A percentile compares a stretch with the other conserved stretches of the same genome.
Conservation (phyloP, 768 basidiomycete species). For the Inosperma sp. region DNA sequence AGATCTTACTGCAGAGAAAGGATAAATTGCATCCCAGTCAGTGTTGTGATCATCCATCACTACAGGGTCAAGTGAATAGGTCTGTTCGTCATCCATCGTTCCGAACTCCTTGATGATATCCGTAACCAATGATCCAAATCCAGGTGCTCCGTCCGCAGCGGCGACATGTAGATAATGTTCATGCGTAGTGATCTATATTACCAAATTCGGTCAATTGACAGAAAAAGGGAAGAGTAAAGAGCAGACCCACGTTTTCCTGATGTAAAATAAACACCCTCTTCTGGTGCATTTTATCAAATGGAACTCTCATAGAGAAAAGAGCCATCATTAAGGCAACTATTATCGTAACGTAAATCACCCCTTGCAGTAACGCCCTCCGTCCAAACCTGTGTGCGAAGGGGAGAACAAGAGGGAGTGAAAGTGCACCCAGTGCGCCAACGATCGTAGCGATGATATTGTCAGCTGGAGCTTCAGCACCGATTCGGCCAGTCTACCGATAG, state of each 20-base stretch:
- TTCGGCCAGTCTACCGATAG: conserved; percentile 63
- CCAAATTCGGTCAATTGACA: background rate
- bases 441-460: conserved; percentile 87
- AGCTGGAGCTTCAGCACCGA: conserved; percentile 76
- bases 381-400: conserved; percentile 77
- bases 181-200: conserved; percentile 60
- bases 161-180: conserved; percentile 79
- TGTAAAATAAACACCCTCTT: conserved; percentile 82
- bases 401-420: conserved; percentile 53
- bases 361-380: conserved; percentile 28
- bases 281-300: conserved; percentile 84
- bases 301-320: conserved; percentile 51
- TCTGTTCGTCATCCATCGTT: conserved; percentile 33
- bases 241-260: conserved; percentile 71
- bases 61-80: conserved; percentile 31
- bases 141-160: conserved; percentile 76
- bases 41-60: conserved; percentile 71
- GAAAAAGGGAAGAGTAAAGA: background rate
- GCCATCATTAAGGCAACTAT: conserved; percentile 50
- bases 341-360: conserved; percentile 44
- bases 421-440: conserved; percentile 52
- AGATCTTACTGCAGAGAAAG: conserved; percentile 63
- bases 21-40: conserved; percentile 87
- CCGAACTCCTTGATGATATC: conserved; percentile 61
- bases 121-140: conserved; percentile 57